Evolutionary conservation across 345 rosid genomes (phyloP).

Genomic region (Viola odorata): DNA sequence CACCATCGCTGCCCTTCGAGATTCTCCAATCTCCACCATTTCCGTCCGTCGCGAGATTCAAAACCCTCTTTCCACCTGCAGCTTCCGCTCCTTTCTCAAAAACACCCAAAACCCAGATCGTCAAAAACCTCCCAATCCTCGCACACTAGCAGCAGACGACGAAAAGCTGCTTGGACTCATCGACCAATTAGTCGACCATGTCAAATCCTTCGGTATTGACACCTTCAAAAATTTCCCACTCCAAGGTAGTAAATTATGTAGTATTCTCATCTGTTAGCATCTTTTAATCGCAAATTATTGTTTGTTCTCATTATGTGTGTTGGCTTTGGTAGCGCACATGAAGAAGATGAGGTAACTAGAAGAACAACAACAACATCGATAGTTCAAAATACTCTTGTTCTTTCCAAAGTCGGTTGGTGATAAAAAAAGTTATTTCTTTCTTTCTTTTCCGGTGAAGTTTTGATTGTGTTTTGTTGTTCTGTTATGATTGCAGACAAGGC

Average conservation of each 20-base stretch:
- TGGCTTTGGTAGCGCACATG: conserved; percentile 31
- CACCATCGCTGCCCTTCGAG: too few relatives aligned
- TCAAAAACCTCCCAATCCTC: conserved; percentile 7
- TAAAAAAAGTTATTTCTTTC: too few relatives aligned
- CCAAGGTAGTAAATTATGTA: conserved; percentile 32
- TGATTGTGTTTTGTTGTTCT: too few relatives aligned
- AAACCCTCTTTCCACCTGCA: too few relatives aligned
- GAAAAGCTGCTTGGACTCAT: conserved; percentile 60
- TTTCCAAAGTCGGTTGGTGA: conserved; percentile 57
- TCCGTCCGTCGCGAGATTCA: too few relatives aligned
- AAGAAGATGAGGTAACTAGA: conserved; percentile 33
- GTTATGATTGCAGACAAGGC: too few relatives aligned
- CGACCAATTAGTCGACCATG: conserved; percentile 46
- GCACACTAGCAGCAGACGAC: conserved; percentile 3
- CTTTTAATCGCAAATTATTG: background rate
- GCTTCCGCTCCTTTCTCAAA: too few relatives aligned
- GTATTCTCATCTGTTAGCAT: background rate
- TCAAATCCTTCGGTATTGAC: conserved; percentile 61
- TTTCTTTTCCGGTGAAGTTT: too few relatives aligned
- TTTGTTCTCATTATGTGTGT: conserved; percentile 1
- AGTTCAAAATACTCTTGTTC: conserved; percentile 43
- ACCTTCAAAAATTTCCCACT: conserved; percentile 70
- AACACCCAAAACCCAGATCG: conserved; percentile 17
- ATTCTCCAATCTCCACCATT: too few relatives aligned
- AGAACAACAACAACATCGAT: conserved; percentile 16